Conservation (phyloP, 2,329 filamentous ascomycete genomes). For the Fusarium neocosmosporiellum region DNA sequence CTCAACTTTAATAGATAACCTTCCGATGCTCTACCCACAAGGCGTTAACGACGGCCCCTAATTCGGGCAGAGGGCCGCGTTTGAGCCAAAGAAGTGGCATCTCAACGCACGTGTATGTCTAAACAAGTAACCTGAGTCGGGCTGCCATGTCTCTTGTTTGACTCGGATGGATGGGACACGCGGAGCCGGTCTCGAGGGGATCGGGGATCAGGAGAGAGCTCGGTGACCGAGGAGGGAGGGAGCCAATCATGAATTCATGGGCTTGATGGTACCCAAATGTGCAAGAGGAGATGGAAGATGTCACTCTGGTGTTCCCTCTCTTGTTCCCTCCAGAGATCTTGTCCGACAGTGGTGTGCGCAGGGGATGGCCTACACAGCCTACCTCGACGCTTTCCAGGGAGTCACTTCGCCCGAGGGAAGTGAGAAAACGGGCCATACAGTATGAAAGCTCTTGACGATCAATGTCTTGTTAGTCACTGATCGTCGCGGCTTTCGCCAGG, state of each 20-base stretch:
- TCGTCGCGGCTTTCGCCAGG: background rate
- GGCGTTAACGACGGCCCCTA: background rate
- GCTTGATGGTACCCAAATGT: background rate
- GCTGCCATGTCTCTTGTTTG: background rate
- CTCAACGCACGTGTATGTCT: background rate
- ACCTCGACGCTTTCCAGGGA: background rate
- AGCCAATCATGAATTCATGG: background rate
- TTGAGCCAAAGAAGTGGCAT: background rate
- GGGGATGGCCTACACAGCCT: background rate
- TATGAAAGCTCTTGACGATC: background rate
- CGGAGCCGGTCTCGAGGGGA: background rate
- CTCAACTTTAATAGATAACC: background rate
- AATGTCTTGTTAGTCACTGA: background rate
- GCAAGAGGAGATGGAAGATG: background rate
- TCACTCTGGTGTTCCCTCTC: background rate
- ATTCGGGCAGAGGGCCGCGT: background rate
- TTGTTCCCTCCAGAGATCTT: background rate
- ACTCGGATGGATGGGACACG: background rate
- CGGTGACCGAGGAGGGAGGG: background rate
- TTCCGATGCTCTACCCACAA: background rate
- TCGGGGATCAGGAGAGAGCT: background rate
- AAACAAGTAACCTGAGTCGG: background rate
- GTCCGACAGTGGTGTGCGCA: background rate
- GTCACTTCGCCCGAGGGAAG: background rate
- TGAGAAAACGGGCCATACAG: background rate